Conservation (phyloP, 352 stramenopile species). For the Pythium angustatum region DNA sequence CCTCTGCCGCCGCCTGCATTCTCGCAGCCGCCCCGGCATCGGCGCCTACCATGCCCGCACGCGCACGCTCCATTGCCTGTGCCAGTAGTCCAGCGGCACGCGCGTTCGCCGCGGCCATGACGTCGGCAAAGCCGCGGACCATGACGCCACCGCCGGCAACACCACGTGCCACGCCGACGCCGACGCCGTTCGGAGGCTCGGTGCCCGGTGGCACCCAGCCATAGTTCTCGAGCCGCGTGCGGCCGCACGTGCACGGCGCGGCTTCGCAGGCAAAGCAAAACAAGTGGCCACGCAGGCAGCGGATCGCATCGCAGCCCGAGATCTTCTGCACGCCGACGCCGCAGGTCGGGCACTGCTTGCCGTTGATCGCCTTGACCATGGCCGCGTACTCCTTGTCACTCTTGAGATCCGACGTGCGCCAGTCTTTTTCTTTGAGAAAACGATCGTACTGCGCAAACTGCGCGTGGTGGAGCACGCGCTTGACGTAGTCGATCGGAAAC, state of each 20-base stretch:
- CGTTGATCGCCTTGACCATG: constrained; percentile 11
- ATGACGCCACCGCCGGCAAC: neutral
- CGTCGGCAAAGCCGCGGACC: neutral
- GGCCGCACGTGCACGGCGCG: constrained; percentile 28
- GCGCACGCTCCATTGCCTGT: neutral
- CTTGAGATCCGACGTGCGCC: constrained; percentile 24
- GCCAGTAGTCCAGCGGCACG: neutral
- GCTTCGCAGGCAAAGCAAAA: constrained; percentile 47
- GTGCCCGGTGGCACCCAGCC: constrained; percentile 10
- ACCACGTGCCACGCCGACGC: neutral
- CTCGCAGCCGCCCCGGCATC: too few relatives aligned
- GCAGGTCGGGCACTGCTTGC: constrained; percentile 30
- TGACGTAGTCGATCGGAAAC: constrained; percentile 40
- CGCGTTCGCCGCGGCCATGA: neutral
- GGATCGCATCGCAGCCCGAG: constrained; percentile 25
- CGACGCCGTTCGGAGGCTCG: neutral
- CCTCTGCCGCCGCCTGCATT: too few relatives aligned
- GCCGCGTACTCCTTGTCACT: constrained; percentile 30
- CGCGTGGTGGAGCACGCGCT: constrained; percentile 15
- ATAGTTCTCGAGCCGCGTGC: constrained; percentile 15
- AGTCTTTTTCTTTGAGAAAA: constrained; percentile 27
- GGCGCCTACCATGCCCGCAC: too few relatives aligned
- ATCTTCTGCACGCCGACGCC: constrained; percentile 30
- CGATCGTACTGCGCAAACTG: constrained; percentile 24
- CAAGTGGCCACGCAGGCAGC: constrained; percentile 34